phyloP scores from a whole-genome alignment of 2,329 filamentous ascomycete species.

The Aspergillus terreus region DNA sequence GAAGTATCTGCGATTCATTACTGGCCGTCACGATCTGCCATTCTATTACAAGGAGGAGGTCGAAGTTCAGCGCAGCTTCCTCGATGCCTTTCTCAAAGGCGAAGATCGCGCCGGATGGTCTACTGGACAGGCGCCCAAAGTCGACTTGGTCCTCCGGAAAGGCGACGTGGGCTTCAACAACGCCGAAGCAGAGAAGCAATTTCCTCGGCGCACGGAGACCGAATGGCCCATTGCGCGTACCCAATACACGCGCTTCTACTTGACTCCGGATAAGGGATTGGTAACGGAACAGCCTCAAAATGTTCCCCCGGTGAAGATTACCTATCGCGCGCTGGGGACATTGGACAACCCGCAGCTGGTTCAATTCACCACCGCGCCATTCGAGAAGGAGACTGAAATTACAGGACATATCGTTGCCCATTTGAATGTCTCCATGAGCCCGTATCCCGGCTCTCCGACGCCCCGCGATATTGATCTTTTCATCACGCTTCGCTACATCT shows the following conservation, averaged over 20 bases:
- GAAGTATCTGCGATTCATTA: constrained; percentile 68
- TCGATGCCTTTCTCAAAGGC: constrained; percentile 68
- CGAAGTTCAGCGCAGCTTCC: constrained; percentile 63
- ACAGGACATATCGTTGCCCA: constrained; percentile 65
- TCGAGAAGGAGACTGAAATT: constrained; percentile 63
- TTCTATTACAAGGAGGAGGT: constrained; percentile 70
- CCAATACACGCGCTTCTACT: constrained; percentile 59
- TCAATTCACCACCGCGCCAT: constrained; percentile 56
- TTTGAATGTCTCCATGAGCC: constrained; percentile 56
- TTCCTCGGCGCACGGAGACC: constrained; percentile 52
- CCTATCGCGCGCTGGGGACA: constrained; percentile 58
- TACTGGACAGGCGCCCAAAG: constrained; percentile 55
- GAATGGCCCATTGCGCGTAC: constrained; percentile 68
- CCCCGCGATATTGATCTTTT: constrained; percentile 54
- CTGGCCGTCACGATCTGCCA: constrained; percentile 66
- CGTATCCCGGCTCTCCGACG: constrained; percentile 34
- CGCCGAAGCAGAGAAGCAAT: constrained; percentile 56
- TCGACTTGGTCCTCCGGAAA: constrained; percentile 60
- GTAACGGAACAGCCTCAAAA: constrained; percentile 22
- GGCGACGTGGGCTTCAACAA: constrained; percentile 67
- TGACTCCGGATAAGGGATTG: constrained; percentile 49
- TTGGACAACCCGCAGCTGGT: constrained; percentile 53
- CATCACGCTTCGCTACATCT: constrained; percentile 53
- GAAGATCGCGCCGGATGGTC: constrained; percentile 52
- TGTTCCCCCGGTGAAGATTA: constrained; percentile 40